These are phyloP conservation scores for Lophium mytilinum DNA, from an alignment of 495 filamentous ascomycete genomes.

Conservation along the genomic window DNA sequence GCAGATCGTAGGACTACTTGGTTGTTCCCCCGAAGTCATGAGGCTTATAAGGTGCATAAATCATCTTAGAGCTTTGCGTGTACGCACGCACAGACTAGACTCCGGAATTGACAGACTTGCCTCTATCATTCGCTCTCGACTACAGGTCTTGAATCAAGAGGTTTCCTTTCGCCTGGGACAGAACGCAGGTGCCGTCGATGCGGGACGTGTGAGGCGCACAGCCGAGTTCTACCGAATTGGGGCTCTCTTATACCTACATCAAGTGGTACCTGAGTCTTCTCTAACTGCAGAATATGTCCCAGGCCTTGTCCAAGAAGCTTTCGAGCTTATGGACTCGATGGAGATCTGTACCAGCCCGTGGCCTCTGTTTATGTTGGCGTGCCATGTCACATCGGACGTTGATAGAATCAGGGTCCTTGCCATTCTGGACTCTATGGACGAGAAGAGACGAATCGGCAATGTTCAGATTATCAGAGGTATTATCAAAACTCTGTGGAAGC, in stretches of 20 bases:
- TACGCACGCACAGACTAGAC: not conserved
- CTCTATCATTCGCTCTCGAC: not conserved
- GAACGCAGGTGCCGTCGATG: conserved; percentile 3
- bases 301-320: not conserved
- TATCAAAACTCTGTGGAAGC: conserved; percentile 7
- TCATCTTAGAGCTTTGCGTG: not conserved
- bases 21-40: conserved; percentile 10
- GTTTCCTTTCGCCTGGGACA: conserved; percentile 2
- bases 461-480: conserved; percentile 10
- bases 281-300: not conserved
- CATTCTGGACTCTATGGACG: not conserved
- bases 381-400: conserved; percentile 1
- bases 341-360: conserved; percentile 17
- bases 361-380: conserved; percentile 13
- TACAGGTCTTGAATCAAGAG: conserved; percentile 6
- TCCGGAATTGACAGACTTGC: not conserved
- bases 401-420: not conserved
- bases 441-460: conserved; percentile 11
- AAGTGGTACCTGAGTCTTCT: not conserved
- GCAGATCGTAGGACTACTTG: conserved; percentile 10
- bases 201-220: conserved; percentile 6
- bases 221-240: conserved; percentile 13
- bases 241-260: conserved; percentile 10
- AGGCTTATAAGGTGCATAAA: conserved; percentile 12
- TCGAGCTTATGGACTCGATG: conserved; percentile 2